Evolutionary conservation across 345 rosid genomes (phyloP).

Genomic region (Hevea brasiliensis): DNA sequence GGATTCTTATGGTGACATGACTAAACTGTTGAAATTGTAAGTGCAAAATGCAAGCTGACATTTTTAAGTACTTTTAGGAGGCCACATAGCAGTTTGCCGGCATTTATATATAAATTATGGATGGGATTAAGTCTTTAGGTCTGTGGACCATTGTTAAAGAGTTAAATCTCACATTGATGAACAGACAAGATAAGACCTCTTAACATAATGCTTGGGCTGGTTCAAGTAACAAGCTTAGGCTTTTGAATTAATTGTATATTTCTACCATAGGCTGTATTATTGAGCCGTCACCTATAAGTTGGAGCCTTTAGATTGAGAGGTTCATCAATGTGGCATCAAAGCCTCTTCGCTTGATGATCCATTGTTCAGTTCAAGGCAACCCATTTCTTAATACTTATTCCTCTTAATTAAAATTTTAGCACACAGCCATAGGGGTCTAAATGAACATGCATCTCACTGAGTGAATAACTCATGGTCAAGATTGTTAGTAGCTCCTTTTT

Average conservation of each 20-base stretch:
- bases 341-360: neutral
- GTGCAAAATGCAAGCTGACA: constrained; percentile 30
- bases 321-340: neutral
- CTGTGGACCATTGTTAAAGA: constrained; percentile 1
- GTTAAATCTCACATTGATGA: constrained; percentile 1
- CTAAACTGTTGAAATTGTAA: constrained; percentile 84
- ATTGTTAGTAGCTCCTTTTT: neutral
- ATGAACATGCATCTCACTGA: neutral
- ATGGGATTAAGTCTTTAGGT: constrained; percentile 6
- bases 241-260: neutral
- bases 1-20: constrained; percentile 63
- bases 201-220: neutral
- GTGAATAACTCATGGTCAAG: neutral
- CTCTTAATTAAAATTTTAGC: neutral
- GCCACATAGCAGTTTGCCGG: constrained; percentile 4
- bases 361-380: neutral
- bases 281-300: neutral
- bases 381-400: neutral
- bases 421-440: neutral
- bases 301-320: neutral
- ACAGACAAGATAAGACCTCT: neutral
- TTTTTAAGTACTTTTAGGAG: constrained; percentile 2
- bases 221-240: neutral
- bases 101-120: constrained; percentile 11
- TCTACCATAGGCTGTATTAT: neutral